Percentiles rank a stretch among this genome's conserved stretches.
Conservation (phyloP, 495 filamentous ascomycete genomes). For the Polyplosphaeria fusca region DNA sequence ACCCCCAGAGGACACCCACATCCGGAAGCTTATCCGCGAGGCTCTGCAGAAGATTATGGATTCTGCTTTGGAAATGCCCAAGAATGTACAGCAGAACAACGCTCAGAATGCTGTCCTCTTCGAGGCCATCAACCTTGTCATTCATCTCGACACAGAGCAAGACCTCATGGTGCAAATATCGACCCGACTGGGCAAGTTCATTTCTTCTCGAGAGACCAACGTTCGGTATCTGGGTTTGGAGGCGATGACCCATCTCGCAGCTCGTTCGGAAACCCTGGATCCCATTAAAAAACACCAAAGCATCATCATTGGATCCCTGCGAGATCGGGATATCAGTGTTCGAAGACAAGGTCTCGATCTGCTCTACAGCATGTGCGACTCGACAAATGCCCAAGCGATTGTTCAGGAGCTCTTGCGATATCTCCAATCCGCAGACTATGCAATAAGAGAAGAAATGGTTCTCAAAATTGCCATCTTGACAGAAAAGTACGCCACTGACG, state of each 20-base stretch:
- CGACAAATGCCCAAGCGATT: conserved; percentile 84
- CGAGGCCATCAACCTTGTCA: conserved; percentile 97
- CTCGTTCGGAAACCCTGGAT: conserved; percentile 88
- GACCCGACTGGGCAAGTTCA: conserved; percentile 89
- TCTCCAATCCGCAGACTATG: conserved; percentile 93
- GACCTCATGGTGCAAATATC: conserved; percentile 96
- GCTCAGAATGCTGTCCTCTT: conserved; percentile 98
- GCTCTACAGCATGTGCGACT: conserved; percentile 99
- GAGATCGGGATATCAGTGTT: conserved; percentile 96
- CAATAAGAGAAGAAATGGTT: conserved; percentile 98
- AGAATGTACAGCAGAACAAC: conserved; percentile 99
- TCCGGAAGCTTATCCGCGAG: conserved; percentile 87
- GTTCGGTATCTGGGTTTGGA: conserved; percentile 95
- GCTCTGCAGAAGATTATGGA: conserved; percentile 88
- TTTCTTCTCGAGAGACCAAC: conserved; percentile 94
- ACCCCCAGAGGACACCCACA: conserved; percentile 93
- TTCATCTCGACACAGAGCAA: conserved; percentile 97
- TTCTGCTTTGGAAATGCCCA: conserved; percentile 84
- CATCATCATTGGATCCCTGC: conserved; percentile 88
- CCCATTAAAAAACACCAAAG: conserved; percentile 98
- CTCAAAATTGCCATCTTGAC: conserved; percentile 97
- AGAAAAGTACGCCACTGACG: conserved; percentile 96
- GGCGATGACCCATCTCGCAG: conserved; percentile 97
- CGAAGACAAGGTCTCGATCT: conserved; percentile 92
- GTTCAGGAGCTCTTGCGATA: conserved; percentile 92